These are phyloP conservation scores for Xylaria sp. DNA, from an alignment of 2,329 filamentous ascomycete genomes.

Conservation along the genomic window DNA sequence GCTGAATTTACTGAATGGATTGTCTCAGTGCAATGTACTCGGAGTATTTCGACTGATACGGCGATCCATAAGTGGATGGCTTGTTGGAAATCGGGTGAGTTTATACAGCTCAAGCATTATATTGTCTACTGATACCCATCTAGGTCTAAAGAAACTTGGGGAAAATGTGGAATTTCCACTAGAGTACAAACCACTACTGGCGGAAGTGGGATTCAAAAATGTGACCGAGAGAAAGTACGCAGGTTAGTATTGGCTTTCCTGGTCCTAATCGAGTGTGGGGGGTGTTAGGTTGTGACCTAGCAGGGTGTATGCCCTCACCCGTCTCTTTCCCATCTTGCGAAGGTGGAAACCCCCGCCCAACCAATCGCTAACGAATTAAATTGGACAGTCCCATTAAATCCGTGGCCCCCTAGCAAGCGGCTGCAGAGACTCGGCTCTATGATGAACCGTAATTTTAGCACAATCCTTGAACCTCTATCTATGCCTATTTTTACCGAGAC, in stretches of 20 bases:
- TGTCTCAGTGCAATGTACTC: slow-evolving; percentile 40
- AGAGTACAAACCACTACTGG: slow-evolving; percentile 33
- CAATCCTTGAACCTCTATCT: slow-evolving; percentile 35
- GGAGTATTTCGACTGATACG: slow-evolving; percentile 40
- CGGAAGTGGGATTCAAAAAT: slow-evolving; percentile 29
- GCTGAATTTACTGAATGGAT: slow-evolving; percentile 46
- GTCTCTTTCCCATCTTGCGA: neutral
- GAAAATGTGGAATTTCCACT: slow-evolving; percentile 38
- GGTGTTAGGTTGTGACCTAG: no score
- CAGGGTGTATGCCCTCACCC: no score
- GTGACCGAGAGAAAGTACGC: slow-evolving; percentile 31
- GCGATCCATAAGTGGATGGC: slow-evolving; percentile 41
- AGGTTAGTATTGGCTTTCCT: slow-evolving; percentile 20
- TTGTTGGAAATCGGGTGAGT: slow-evolving; percentile 32
- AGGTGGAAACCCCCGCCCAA: neutral
- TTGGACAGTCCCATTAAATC: slow-evolving; percentile 36
- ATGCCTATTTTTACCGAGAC: slow-evolving; percentile 31
- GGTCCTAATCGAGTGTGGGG: no score
- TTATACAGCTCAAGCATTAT: neutral
- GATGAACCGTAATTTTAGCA: slow-evolving; percentile 39
- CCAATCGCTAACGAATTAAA: slow-evolving; percentile 6
- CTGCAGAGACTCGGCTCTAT: slow-evolving; percentile 38
- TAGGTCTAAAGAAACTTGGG: slow-evolving; percentile 38
- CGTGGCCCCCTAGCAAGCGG: slow-evolving; percentile 40
- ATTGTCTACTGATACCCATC: slow-evolving; percentile 11